Base-by-base conservation (phyloP, 176 grass and related monocot species). In the Oryza glaberrima region DNA sequence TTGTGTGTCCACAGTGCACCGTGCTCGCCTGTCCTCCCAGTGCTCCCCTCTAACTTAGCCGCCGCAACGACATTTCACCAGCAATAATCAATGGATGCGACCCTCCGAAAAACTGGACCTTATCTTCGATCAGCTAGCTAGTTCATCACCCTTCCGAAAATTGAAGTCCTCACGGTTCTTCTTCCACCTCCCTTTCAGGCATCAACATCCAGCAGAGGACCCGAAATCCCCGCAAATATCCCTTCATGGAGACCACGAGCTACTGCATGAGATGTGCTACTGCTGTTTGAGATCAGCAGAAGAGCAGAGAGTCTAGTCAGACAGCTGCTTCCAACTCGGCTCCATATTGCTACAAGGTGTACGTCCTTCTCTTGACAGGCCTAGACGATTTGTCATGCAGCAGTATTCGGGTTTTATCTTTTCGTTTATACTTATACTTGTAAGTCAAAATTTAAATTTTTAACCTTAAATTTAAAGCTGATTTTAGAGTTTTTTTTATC, bases 251-350 rank as follows among this genome's bases (percentile, higher is more conserved):
- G 77, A 67, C 60, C 60, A n/a, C 70, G 3, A 58, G 9, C 3
- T 4, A 25, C 54, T 11, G 6, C 78, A 28, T 28, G 28, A 1
- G 49, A 20, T 15, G 16, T 41, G 6, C 38, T 41, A 41, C 40
- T 0, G 30, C 36, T 5, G 5, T 43, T 72, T 4, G 70, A 58
- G 60, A 68, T 15, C 15, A 17, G 32, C 32, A 19, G n/a, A n/a
- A 22, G 32, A 32, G 34, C 25, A 26, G 7, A 36, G 51, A n/a
- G 44, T 19, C 61, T 20, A 34, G 4, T 67, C 3, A 25, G 19
- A 36, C 82, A 89, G 82, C 82, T 85, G 77, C 77, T 20, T 81
- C 77, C 87, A 89, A 72, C 82, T 81, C 49, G 14, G 13, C 7
- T 20, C 46, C 46, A 14, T 38, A 72, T 26, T 26, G 13, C 20